Evolutionary conservation across 352 stramenopile species (phyloP), one percentile per base, ranked within the genome.

Genomic region (Globisporangium echinulatum): DNA sequence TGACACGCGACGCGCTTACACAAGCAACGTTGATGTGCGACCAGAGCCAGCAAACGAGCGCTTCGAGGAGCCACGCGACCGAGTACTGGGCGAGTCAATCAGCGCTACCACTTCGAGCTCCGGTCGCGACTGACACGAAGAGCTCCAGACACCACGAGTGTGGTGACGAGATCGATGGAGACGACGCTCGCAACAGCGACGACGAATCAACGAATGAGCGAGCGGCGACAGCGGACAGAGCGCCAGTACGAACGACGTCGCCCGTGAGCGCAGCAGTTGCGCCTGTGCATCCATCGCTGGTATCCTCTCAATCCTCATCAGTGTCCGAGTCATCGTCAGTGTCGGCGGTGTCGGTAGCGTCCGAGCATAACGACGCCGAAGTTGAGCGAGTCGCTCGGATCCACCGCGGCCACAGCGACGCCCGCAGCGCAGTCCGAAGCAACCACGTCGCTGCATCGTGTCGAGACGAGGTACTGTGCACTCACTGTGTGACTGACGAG

Each of bases 31-130:
- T 58, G 33, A 63, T 54, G 52, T 49, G 46, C 6, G 58, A 63
- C 37, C 58, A 63, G 13, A 49, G 51, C 9, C 58, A 63, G 51
- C 58, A 63, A 57, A 63, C 58, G 0, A 48, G 36, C 15, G 11
- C 56, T 7, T 7, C 40, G 5, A 58, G 56, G 48, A 36, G 19
- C 8, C 13, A 33, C 36, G 44, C 6, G 46, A 15, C 13, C 8
- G 46, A 17, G 13, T 0, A 7, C 46, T 49, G 46, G 42, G 11
- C 5, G 44, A 17, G 33, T 25, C 25, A 25, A 49, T 33, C 9
- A 33, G 5, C 37, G 42, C 13, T 6, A 49, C 9, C 33, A 56
- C 2, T 15, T 42, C 37, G 36, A 42, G 25, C 7, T 43, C 0
- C 9, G 49, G 42, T 19, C 8, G 10, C 25, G 25, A 42, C 25